Evolutionary conservation across 1,284 basidiomycete genomes (phyloP), one percentile per base, ranked within the genome.

Genomic region (Exsudoporus floridanus): DNA sequence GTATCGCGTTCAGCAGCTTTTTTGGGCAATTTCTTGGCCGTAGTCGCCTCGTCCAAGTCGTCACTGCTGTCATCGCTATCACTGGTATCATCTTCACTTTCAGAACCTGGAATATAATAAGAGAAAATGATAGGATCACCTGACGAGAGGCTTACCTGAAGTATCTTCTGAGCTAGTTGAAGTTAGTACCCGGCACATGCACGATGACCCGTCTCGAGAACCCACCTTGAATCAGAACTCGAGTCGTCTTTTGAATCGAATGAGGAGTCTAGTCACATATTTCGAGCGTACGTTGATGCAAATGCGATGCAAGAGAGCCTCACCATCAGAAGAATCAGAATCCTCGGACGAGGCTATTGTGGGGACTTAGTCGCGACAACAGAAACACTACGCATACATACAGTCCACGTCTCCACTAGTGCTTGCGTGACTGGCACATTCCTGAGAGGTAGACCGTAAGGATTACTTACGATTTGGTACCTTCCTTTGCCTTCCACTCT

Each of bases 401-500:
- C 73, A 69, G 40, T 72, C 61, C 21, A 53, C 55, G 12, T 58
- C 61, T 51, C 62, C 61, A 34, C 66, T 65, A 16, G 14, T 34
- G 21, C 28, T 19, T 14, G 49, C 34, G 49, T 57, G 40, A 62
- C 48, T 28, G 33, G 42, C 28, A 30, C 27, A 40, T 45, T 31
- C 41, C 7, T 6, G 38, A 1, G 30, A 49, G 12, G 33, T 14
- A 49, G 41, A 44, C 21, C 7, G 13, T 14, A 31, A n/a, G 27
- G 1, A 38, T 13, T 4, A 59, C 69, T 60, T 38, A 69, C 61
- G 53, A 31, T 40, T 62, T 62, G 51, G 60, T 53, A 23, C 55
- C 56, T 52, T 69, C 65, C 31, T 72, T 58, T 5, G 63, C 58
- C 62, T 77, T 83, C 87, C 87, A 90, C 59, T 80, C 74, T 54